Evolutionary conservation across 257 asterid genomes (phyloP), one percentile per base, ranked within the genome.

Genomic region (Nicotiana noctiflora): DNA sequence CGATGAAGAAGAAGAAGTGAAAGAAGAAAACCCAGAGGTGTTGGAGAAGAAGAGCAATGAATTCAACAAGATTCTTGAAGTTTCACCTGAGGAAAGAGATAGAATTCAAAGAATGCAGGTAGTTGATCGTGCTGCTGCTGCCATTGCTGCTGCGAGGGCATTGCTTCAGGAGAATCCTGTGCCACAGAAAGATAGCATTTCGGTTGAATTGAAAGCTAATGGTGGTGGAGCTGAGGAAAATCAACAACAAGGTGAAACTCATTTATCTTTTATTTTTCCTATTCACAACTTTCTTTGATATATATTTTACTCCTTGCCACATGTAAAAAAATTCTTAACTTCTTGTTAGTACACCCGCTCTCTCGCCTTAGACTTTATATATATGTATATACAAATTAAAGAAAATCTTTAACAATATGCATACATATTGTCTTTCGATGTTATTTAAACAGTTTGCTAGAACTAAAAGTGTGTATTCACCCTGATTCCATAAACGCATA

Each of bases 111-210:
- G 93, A 84, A 87, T 91, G 92, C 98, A 95, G 88, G 97, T 93
- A 6, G 89, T 95, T 81, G 99, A 95, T 91, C 97, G 99, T 29
- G 99, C 99, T 15, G 96, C 98, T 5, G 99, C 99, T 2, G 98
- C 98, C n/a, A 86, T 95, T 6, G 89, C 99, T 1, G 99, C 99
- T 0, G 97, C 99, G 0, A 88, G 89, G 70, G 92, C 97, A 6
- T 82, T 95, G 84, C 79, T 95, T 18, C 81, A 92, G 85, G 96
- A 92, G 88, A 85, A 87, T 75, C 32, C 85, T 62, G 74, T 66
- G 79, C 81, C 87, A 17, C 78, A 68, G 57, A 74, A 46, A 88
- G 86, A 75, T 79, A 29, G 44, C 51, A 86, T 21, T 81, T 76
- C 90, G 32, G 82, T 55, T 70, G 87, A 84, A 14, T 64, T 34